These are phyloP conservation scores for Talaromyces thailandensis DNA, from an alignment of 495 filamentous ascomycete species.

Conservation along the genomic window DNA sequence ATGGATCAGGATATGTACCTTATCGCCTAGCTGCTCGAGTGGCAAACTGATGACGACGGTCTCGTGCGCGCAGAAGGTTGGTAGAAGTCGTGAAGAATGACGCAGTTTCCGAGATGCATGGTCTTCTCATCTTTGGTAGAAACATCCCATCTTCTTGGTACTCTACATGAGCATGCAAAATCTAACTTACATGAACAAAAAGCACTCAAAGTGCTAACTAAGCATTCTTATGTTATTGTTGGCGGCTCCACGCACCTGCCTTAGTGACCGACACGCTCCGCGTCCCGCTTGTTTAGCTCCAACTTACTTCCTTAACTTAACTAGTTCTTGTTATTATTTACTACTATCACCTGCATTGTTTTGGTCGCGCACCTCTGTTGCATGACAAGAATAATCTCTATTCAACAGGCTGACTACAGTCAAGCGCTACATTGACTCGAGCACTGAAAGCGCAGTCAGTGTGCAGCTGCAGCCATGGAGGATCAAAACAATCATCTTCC, in stretches of 20 bases:
- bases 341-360: neutral
- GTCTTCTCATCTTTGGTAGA: too few relatives aligned
- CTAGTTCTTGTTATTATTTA: neutral
- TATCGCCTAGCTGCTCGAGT: neutral
- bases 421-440: slow-evolving; percentile 23
- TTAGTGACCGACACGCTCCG: neutral
- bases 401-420: neutral
- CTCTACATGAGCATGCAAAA: too few relatives aligned
- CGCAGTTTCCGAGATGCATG: too few relatives aligned
- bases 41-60: neutral
- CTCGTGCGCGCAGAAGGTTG: neutral
- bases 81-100: neutral
- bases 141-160: too few relatives aligned
- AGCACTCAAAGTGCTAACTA: too few relatives aligned
- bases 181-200: too few relatives aligned
- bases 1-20: neutral
- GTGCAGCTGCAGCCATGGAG: slow-evolving; percentile 15
- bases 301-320: neutral
- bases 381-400: neutral
- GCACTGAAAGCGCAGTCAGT: slow-evolving; percentile 18
- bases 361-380: neutral
- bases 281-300: slow-evolving; percentile 4
- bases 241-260: neutral
- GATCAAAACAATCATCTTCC: slow-evolving; percentile 7
- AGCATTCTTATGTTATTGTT: neutral